Evolutionary conservation across 2,329 filamentous ascomycete genomes (phyloP), one percentile per base, ranked within the genome.

Genomic region (Hymenoscyphus fraxineus): DNA sequence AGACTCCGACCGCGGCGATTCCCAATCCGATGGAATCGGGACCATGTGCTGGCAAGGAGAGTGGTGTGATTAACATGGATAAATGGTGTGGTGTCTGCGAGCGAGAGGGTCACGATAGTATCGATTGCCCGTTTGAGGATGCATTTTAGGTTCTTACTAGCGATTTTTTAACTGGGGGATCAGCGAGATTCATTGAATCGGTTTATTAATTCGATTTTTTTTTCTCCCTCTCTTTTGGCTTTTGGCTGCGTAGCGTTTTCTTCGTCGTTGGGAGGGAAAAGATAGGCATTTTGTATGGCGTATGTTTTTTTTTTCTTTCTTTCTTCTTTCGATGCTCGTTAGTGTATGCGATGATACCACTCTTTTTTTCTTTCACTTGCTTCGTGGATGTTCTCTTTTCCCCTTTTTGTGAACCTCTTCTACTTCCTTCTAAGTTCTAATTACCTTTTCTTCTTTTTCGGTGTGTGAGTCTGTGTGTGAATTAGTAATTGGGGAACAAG

Each of bases 1-100:
- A 72, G 63, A 55, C 70, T 16, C 77, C 83, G 12, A 76, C 81
- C 66, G 79, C 78, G 68, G 81, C 83, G 60, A 77, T 86, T 60
- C 85, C 86, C 3, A 88, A 87, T 72, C 84, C 83, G 7, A 85
- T 86, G 80, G 87, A 88, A 61, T 83, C 82, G 61, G 87, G 86
- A 1, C 88, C 91, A 1, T 84, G 92, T 31, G 89, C 91, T 4
- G 91, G 91, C 61, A 94, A 92, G 79, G 86, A 89, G 69, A 92
- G 88, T 63, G 90, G 90, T 0, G 80, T 91, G 58, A 82, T 94
- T 69, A 92, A 98, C 73, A 86, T 88, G 62, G 85, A 89, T 67
- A 97, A 97, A 79, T 99, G 95, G 95, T 99, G 95, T 78, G 95
- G 95, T 16, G 82, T 98, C 56, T 99, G 95, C 76, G 95, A 99